Base-by-base conservation (phyloP, 1,284 basidiomycete genomes). In the Cryptococcus amylolentus region DNA sequence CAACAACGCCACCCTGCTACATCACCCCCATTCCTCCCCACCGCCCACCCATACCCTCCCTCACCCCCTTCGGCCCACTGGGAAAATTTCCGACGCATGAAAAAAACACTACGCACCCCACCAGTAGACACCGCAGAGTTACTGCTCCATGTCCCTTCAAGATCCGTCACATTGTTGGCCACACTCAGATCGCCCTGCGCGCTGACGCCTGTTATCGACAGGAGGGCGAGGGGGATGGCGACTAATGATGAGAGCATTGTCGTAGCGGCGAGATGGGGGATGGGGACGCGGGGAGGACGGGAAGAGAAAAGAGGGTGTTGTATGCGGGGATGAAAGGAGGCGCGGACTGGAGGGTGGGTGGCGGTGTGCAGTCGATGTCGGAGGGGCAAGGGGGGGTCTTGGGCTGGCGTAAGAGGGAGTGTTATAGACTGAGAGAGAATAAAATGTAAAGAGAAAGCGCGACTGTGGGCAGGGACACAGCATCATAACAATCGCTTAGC, bases 131-230 rank as follows among this genome's bases (percentile, higher is more conserved):
- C 91, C 37, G 82, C 79, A 64, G 82, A 81, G 64, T 83, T 85
- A 42, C 88, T 87, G 52, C 83, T 83, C 93, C 93, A 97, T 20
- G 91, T 93, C 0, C 93, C 93, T 28, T 73, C 64, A 52, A 96
- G 78, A 51, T 78, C 52, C 1, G 88, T 88, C 2, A 81, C 79
- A 68, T 90, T 91, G 76, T 85, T 75, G 20, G 67, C 65, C 2
- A 61, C 53, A 13, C 63, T 62, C 23, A 74, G 47, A 56, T 75
- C 69, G 27, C 66, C 67, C 49, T 70, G 66, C 1, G 69, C 71
- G 16, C 38, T 12, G 8, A 60, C 54, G 14, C 43, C 20, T n/a
- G 62, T 35, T 16, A 51, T 26, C 5, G 57, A 27, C 5, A 56
- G 39, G 28, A 57, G 35, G 14, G 52, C 35, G 50, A 63, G 49